Conservation (phyloP, 2,329 filamentous ascomycete species). For the Paecilomyces formosus region DNA sequence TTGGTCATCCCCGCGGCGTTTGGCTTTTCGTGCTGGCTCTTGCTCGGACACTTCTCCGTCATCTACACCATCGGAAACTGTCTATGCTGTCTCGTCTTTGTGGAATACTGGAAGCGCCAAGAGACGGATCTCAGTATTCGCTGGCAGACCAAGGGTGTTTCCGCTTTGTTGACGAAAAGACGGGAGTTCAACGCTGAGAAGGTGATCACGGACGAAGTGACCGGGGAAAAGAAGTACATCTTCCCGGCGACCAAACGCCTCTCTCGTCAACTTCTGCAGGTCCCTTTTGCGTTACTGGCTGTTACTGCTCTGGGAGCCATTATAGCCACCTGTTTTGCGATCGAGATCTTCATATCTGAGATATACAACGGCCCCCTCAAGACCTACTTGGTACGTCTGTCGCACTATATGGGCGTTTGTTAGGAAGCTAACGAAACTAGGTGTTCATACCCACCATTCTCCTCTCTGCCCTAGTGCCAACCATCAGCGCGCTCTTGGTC, state of each 20-base stretch:
- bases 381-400: slow-evolving; percentile 60
- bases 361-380: slow-evolving; percentile 90
- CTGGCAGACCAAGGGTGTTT: slow-evolving; percentile 86
- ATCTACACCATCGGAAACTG: slow-evolving; percentile 73
- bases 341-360: slow-evolving; percentile 95
- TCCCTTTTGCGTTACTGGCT: slow-evolving; percentile 80
- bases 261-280: slow-evolving; percentile 73
- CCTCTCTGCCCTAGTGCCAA: slow-evolving; percentile 71
- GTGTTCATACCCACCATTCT: slow-evolving; percentile 85
- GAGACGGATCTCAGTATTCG: slow-evolving; percentile 80
- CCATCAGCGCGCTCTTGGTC: slow-evolving; percentile 74
- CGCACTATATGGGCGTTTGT: slow-evolving; percentile 1
- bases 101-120: slow-evolving; percentile 95
- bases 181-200: slow-evolving; percentile 74
- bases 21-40: slow-evolving; percentile 70
- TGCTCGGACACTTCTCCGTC: slow-evolving; percentile 77
- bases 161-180: slow-evolving; percentile 69
- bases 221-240: slow-evolving; percentile 68
- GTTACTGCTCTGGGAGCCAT: slow-evolving; percentile 69
- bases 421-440: slow-evolving; percentile 35
- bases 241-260: slow-evolving; percentile 74
- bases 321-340: slow-evolving; percentile 82
- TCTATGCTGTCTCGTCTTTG: slow-evolving; percentile 81
- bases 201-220: slow-evolving; percentile 69
- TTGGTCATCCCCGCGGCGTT: slow-evolving; percentile 73